phyloP scores from a whole-genome alignment of 257 asterid species.

The Ophiorrhiza pumila region DNA sequence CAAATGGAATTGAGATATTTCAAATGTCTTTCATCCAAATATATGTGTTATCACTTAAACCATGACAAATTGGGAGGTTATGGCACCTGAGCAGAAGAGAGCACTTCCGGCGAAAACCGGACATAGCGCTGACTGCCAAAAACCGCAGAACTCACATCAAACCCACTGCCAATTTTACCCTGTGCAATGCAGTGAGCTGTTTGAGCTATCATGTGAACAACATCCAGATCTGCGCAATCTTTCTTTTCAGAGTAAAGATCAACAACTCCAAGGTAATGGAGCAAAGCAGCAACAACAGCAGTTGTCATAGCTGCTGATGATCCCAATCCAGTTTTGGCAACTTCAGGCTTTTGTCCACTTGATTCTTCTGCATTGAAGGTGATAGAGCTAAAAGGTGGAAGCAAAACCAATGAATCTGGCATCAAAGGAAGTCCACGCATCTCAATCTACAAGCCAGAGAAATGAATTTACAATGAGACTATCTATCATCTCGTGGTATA shows the following conservation, averaged over 20 bases:
- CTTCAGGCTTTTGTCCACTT: conserved; percentile 81
- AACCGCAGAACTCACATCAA: conserved; percentile 98
- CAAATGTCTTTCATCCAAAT: neutral
- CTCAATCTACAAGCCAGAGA: conserved; percentile 61
- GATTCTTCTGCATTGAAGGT: conserved; percentile 79
- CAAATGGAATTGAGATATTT: neutral
- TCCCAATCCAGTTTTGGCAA: conserved; percentile 98
- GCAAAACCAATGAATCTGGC: conserved; percentile 86
- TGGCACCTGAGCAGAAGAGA: conserved; percentile 86
- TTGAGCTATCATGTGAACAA: conserved; percentile 88
- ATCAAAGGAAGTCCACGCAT: conserved; percentile 77
- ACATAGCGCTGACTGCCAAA: conserved; percentile 93
- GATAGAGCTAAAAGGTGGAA: conserved; percentile 85
- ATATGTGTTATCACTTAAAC: neutral
- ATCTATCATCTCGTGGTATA: neutral
- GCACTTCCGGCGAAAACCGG: conserved; percentile 86
- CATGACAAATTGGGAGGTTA: conserved; percentile 13
- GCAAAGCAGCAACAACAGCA: conserved; percentile 92
- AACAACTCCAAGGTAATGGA: conserved; percentile 84
- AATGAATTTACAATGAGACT: conserved; percentile 13
- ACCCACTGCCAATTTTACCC: conserved; percentile 99
- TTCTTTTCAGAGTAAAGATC: conserved; percentile 50
- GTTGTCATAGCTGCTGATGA: conserved; percentile 99
- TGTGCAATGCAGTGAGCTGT: conserved; percentile 98
- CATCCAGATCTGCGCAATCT: conserved; percentile 45